Base-by-base conservation (phyloP, 1,284 basidiomycete species). In the Apiotrichum veenhuisii region DNA sequence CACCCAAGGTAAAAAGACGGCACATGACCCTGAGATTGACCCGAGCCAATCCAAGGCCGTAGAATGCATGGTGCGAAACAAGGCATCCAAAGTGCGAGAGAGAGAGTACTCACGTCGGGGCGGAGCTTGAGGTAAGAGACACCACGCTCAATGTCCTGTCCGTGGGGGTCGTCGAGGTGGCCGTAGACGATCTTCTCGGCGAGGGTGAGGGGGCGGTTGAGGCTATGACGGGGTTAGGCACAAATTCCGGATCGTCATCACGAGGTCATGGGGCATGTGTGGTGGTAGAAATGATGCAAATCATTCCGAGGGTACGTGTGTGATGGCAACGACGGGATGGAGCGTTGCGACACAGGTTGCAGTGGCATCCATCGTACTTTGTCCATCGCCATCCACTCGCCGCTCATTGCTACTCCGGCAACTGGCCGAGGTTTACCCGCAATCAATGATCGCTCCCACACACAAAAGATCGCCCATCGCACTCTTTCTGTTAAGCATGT, bases 171-270 rank as follows among this genome's bases (percentile, higher is more conserved):
- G 78, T 96, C 92, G 69, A 99, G 84, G 81, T 99, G 96, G 64
- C 96, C 92, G 78, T 98, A 99, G 45, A 99, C 83, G 72, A 98
- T 89, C 86, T 99, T 98, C 81, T 99, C 96, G 54, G 95, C 94
- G 65, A 98, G 81, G 23, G 96, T 97, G 77, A 98, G 81, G 44
- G 95, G 94, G 44, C 92, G 89, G 73, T 89, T 85, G 68, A 98
- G 83, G 75, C 93, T 96, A 68, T n/a, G 26, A 37, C 52, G 22
- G 9, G 48, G 46, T 57, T 10, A 51, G 61, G 17, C 9, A 15
- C 14, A 33, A 4, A 10, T 46, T 30, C 15, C 10, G 9, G 44
- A 37, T n/a, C 2, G 18, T 33, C 26, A 33, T 7, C 8, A 8
- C 27, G 26, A 46, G 44, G 27, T 46, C 44, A 46, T 18, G 44